Evolutionary conservation across 495 filamentous ascomycete genomes (phyloP), one percentile per base, ranked within the genome.

Genomic region (Penicillium maclennaniae): DNA sequence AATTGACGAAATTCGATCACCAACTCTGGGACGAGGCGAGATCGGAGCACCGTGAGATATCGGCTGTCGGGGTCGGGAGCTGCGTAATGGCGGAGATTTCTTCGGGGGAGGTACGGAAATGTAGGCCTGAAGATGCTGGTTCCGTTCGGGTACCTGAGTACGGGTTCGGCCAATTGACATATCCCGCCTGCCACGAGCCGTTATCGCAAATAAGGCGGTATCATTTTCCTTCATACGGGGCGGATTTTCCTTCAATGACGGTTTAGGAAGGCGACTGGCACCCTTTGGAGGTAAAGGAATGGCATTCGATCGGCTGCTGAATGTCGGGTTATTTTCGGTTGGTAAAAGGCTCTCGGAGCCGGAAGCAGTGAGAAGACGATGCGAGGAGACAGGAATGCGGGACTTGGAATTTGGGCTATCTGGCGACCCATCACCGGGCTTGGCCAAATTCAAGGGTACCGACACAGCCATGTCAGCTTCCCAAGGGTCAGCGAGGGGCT

Each of bases 51-150:
- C 87, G 39, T 81, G 77, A 27, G 89, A 89, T 27, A 95, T 85
- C 9, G 87, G 86, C 66, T 88, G 86, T 26, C 91, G 78, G 17
- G 89, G 88, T 38, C 88, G 78, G 9, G 91, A 95, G 56, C 89
- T 92, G 51, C 91, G 82, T 19, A 96, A 72, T 12, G 84, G 86
- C 0, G 91, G 91, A 5, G 86, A 89, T 49, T 79, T 80, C 49
- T 83, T 83, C 6, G 79, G 79, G 27, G 70, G 75, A 10, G 84
- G 81, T 16, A 79, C 76, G 47, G 81, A 77, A 55, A 89, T 84
- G 69, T 85, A 85, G n/a, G 84, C 86, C 47, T 79, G 75, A 15
- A 88, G 64, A 39, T 71, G 79, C 20, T 78, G 76, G 48, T 73
- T 79, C 50, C 67, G 77, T 16, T 70, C 68, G n/a, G 65, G 59